Evolutionary conservation across 2,329 filamentous ascomycete species (phyloP).

Genomic region (Cladophialophora carrionii): DNA sequence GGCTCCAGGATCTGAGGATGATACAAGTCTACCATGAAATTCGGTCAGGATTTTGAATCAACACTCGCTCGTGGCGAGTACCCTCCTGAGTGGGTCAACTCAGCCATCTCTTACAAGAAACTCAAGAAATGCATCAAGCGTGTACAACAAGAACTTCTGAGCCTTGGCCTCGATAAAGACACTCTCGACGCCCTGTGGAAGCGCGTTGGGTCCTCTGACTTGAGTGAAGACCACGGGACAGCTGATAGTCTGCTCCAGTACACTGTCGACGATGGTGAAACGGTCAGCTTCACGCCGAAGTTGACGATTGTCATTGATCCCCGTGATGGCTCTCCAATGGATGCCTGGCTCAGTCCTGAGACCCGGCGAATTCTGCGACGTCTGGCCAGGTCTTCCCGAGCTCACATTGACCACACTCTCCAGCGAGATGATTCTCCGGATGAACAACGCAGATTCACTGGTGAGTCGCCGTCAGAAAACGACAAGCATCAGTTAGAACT

Average conservation of each 20-base stretch:
- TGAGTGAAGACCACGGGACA: constrained; percentile 37
- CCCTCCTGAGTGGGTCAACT: constrained; percentile 70
- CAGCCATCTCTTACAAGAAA: constrained; percentile 79
- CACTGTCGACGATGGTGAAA: constrained; percentile 54
- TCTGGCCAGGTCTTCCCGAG: constrained; percentile 52
- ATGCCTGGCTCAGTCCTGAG: constrained; percentile 67
- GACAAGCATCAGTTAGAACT: constrained; percentile 42
- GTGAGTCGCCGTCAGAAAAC: constrained; percentile 1
- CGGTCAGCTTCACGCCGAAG: constrained; percentile 63
- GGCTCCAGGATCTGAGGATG: not conserved
- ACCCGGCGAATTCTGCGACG: constrained; percentile 67
- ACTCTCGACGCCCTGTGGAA: constrained; percentile 68
- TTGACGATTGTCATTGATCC: constrained; percentile 71
- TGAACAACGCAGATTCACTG: not conserved
- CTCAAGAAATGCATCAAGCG: constrained; percentile 89
- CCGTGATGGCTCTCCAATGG: constrained; percentile 67
- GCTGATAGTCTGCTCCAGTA: constrained; percentile 54
- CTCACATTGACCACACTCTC: not conserved
- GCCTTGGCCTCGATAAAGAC: constrained; percentile 71
- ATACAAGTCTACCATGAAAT: constrained; percentile 77
- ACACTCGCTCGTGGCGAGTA: constrained; percentile 72
- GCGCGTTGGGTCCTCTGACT: constrained; percentile 50
- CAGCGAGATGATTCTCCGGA: constrained; percentile 9
- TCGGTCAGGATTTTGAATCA: constrained; percentile 75
- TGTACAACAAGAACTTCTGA: constrained; percentile 70